phyloP scores from a whole-genome alignment of 805 yeast genomes.

The Isabelozyma heimii region DNA sequence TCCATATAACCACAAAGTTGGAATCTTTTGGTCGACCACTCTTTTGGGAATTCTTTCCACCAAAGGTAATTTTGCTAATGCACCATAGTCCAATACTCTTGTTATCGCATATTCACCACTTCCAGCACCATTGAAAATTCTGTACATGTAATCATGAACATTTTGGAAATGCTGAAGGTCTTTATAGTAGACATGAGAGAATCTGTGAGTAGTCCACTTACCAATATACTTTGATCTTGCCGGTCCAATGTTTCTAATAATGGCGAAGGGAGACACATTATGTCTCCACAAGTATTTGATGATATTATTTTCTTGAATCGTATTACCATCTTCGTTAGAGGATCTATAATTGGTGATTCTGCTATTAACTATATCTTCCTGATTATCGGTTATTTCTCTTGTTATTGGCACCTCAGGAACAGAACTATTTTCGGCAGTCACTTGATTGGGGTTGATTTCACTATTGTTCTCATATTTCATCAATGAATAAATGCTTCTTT shows the following conservation, averaged over 20 bases:
- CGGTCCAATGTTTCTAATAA: constrained; percentile 53
- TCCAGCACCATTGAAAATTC: constrained; percentile 52
- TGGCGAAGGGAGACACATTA: constrained; percentile 53
- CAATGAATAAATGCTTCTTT: constrained; percentile 30
- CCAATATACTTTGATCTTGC: constrained; percentile 49
- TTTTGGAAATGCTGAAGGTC: constrained; percentile 33
- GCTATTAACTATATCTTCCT: constrained; percentile 22
- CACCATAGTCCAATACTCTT: constrained; percentile 57
- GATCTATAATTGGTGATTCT: constrained; percentile 1
- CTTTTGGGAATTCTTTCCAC: constrained; percentile 46
- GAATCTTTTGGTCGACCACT: constrained; percentile 40
- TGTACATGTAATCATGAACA: constrained; percentile 54
- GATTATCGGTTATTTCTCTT: constrained; percentile 18
- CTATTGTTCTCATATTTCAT: constrained; percentile 17
- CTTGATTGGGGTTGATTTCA: background rate
- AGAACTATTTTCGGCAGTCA: constrained; percentile 1
- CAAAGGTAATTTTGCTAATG: constrained; percentile 55
- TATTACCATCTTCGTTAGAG: constrained; percentile 5
- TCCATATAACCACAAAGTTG: constrained; percentile 62
- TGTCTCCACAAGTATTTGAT: constrained; percentile 49
- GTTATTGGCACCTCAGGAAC: constrained; percentile 9
- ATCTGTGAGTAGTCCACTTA: constrained; percentile 50
- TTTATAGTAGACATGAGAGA: constrained; percentile 37
- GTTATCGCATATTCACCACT: constrained; percentile 68
- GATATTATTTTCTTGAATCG: constrained; percentile 20